Evolutionary conservation across 2,329 filamentous ascomycete species (phyloP).

Genomic region (Aspergillus floridensis): DNA sequence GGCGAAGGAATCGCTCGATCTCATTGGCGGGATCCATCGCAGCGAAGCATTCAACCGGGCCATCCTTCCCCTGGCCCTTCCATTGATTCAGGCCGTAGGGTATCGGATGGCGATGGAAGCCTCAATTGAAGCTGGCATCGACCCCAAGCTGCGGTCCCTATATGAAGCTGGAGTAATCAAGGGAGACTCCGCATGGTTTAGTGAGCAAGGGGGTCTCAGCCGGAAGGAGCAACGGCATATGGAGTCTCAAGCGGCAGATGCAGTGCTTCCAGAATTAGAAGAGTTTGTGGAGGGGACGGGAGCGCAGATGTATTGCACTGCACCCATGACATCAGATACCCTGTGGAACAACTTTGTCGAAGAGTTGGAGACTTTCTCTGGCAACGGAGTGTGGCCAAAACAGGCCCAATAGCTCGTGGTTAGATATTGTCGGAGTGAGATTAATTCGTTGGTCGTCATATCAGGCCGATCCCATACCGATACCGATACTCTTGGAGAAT

Average conservation of each 20-base stretch:
- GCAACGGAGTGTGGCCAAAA: background rate
- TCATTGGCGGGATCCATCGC: slow-evolving; percentile 11
- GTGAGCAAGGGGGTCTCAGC: slow-evolving; percentile 10
- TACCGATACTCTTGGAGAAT: no score
- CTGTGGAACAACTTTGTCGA: slow-evolving; percentile 12
- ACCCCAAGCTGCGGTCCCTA: slow-evolving; percentile 10
- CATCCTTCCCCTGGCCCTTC: slow-evolving; percentile 18
- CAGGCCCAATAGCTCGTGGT: no score
- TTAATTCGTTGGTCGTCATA: no score
- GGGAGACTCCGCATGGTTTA: slow-evolving; percentile 18
- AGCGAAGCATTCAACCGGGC: slow-evolving; percentile 19
- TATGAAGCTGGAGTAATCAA: slow-evolving; percentile 16
- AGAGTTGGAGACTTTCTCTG: slow-evolving; percentile 7
- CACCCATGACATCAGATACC: slow-evolving; percentile 14
- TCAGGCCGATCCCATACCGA: no score
- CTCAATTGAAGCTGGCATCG: slow-evolving; percentile 14
- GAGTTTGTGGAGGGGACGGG: slow-evolving; percentile 7
- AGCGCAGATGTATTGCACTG: slow-evolving; percentile 11
- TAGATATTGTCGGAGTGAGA: no score
- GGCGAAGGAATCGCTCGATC: background rate
- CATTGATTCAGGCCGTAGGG: slow-evolving; percentile 22
- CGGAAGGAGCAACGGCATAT: slow-evolving; percentile 9
- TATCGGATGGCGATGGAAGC: slow-evolving; percentile 25
- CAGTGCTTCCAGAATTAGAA: slow-evolving; percentile 12
- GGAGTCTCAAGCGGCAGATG: slow-evolving; percentile 14